phyloP scores from a whole-genome alignment of 2,329 filamentous ascomycete genomes.

The Zasmidium angulare region DNA sequence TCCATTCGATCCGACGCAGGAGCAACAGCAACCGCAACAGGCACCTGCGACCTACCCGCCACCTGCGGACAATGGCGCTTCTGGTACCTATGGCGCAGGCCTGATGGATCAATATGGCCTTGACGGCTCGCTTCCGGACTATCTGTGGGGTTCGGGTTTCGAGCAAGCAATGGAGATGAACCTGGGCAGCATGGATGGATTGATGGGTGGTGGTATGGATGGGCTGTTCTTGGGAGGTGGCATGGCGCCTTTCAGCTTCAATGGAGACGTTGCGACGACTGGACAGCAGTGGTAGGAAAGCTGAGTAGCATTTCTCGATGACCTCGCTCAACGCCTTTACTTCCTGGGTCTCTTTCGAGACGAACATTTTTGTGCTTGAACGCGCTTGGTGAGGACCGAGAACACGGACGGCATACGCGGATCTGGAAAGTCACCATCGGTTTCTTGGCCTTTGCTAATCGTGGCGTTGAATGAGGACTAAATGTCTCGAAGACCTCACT shows the following conservation, averaged over 20 bases:
- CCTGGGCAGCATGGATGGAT: slow-evolving; percentile 32
- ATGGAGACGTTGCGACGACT: slow-evolving; percentile 13
- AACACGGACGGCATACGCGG: too few species aligned
- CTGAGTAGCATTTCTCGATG: too few species aligned
- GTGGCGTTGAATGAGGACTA: too few species aligned
- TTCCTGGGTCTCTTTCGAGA: too few species aligned
- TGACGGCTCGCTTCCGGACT: slow-evolving; percentile 21
- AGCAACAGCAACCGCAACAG: slow-evolving; percentile 7
- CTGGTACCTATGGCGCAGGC: neutral
- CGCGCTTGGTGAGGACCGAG: too few species aligned
- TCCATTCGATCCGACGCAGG: neutral
- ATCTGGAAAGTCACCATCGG: too few species aligned
- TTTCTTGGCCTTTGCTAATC: too few species aligned
- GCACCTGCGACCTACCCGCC: slow-evolving; percentile 9
- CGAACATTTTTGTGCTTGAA: too few species aligned
- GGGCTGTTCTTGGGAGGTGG: slow-evolving; percentile 33
- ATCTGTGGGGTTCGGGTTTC: slow-evolving; percentile 36
- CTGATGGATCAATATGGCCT: slow-evolving; percentile 6
- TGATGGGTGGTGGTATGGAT: slow-evolving; percentile 33
- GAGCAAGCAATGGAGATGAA: slow-evolving; percentile 39
- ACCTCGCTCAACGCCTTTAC: too few species aligned
- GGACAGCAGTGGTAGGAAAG: neutral
- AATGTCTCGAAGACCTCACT: too few species aligned
- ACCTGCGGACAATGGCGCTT: slow-evolving; percentile 5
- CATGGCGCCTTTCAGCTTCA: slow-evolving; percentile 29